phyloP scores from a whole-genome alignment of 2,329 filamentous ascomycete genomes.

The Stagonosporopsis rhizophila region DNA sequence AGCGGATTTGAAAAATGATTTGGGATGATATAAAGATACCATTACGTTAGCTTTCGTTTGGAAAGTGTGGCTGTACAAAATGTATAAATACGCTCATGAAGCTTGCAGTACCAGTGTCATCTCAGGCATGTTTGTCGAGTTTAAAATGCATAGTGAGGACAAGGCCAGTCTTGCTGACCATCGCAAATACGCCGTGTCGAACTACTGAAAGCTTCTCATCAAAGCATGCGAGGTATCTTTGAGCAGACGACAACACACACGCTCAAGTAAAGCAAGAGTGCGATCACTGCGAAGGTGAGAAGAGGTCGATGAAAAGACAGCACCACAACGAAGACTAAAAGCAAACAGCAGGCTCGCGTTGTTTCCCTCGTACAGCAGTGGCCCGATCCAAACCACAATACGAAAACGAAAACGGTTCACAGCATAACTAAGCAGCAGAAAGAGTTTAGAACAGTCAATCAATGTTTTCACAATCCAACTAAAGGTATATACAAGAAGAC shows the following conservation, averaged over 20 bases:
- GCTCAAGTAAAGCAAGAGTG: neutral
- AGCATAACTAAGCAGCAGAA: neutral
- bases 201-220: no score
- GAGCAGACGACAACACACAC: neutral
- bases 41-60: neutral
- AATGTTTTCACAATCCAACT: conserved; percentile 2
- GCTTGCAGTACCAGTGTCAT: neutral
- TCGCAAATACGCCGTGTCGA: no score
- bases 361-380: neutral
- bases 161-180: no score
- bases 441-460: conserved; percentile 3
- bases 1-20: neutral
- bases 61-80: neutral
- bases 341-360: neutral
- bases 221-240: neutral
- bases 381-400: neutral
- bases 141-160: no score
- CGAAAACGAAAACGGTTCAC: neutral
- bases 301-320: neutral
- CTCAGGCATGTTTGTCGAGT: no score
- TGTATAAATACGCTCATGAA: neutral
- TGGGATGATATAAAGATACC: conserved; percentile 2
- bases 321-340: neutral
- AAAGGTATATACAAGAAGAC: conserved; percentile 19
- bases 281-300: neutral